A percentile compares a stretch with the other conserved stretches of the same genome.
phyloP scores from a whole-genome alignment of 768 basidiomycete genomes.

The Lyophyllum semitale region DNA sequence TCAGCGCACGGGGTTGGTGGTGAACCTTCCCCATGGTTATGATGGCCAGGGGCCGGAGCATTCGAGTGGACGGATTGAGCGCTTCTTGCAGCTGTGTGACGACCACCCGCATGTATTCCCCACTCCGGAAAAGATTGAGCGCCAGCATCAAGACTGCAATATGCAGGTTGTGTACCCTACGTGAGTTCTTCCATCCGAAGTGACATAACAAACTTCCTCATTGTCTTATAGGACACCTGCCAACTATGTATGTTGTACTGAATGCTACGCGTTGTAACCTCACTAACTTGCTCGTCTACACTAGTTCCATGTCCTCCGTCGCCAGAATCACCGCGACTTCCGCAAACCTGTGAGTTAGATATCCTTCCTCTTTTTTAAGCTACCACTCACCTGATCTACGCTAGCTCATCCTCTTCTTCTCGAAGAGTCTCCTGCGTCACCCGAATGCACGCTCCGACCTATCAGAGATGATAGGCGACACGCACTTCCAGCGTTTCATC shows the following conservation, averaged over 20 bases:
- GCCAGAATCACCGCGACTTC: conserved; percentile 97
- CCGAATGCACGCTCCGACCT: conserved; percentile 87
- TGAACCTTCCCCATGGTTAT: conserved; percentile 92
- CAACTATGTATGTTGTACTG: conserved; percentile 67
- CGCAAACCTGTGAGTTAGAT: conserved; percentile 76
- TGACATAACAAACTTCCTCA: conserved; percentile 13
- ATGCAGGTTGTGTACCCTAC: conserved; percentile 99
- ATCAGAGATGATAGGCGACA: conserved; percentile 86
- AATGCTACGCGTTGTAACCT: neutral
- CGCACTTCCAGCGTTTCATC: conserved; percentile 91
- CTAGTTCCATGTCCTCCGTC: conserved; percentile 94
- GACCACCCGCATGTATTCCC: conserved; percentile 95
- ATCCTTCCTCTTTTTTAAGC: neutral
- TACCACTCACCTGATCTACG: neutral
- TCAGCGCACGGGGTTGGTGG: conserved; percentile 87
- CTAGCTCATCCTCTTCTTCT: conserved; percentile 93
- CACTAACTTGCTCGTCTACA: conserved; percentile 10
- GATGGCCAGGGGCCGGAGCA: conserved; percentile 99
- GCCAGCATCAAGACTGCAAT: conserved; percentile 99
- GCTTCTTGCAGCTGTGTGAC: conserved; percentile 97
- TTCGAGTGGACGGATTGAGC: conserved; percentile 92
- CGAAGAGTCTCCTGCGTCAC: conserved; percentile 93
- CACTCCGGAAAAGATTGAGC: conserved; percentile 81
- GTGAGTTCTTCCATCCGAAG: too few relatives aligned
- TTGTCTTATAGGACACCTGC: conserved; percentile 74